phyloP scores from a whole-genome alignment of 805 yeast species.

The Groenewaldozyma salmanticensis region DNA sequence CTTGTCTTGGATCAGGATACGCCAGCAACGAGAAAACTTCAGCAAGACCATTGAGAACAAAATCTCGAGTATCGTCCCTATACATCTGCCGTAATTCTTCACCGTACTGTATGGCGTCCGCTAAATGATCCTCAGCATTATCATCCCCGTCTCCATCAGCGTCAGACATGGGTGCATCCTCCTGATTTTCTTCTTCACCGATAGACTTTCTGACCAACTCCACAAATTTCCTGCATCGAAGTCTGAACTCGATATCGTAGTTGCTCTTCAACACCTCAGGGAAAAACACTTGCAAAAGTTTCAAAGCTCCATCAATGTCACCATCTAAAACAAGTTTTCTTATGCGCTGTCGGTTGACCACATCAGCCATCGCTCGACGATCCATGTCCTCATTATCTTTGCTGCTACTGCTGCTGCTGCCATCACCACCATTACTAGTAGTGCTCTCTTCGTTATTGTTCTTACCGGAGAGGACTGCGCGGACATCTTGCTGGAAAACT shows the following conservation, averaged over 20 bases:
- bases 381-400: conserved; percentile 26
- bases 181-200: not conserved
- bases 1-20: conserved; percentile 36
- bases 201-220: conserved; percentile 26
- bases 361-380: conserved; percentile 28
- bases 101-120: conserved; percentile 33
- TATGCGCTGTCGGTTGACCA: conserved; percentile 37
- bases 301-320: conserved; percentile 36
- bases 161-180: not conserved
- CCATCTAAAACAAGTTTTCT: conserved; percentile 35
- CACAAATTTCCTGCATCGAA: conserved; percentile 36
- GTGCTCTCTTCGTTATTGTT: conserved; percentile 18
- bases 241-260: conserved; percentile 31
- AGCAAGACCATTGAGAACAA: conserved; percentile 32
- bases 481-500: conserved; percentile 41
- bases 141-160: not conserved
- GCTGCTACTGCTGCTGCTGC: conserved; percentile 11
- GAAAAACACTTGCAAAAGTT: conserved; percentile 30
- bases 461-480: conserved; percentile 6
- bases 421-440: conserved; percentile 11
- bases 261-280: conserved; percentile 31
- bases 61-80: conserved; percentile 21
- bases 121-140: conserved; percentile 16
- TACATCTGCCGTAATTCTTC: conserved; percentile 29
- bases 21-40: conserved; percentile 45